Evolutionary conservation across 306 rosid species (phyloP).

Genomic region (Acmispon strigosus): DNA sequence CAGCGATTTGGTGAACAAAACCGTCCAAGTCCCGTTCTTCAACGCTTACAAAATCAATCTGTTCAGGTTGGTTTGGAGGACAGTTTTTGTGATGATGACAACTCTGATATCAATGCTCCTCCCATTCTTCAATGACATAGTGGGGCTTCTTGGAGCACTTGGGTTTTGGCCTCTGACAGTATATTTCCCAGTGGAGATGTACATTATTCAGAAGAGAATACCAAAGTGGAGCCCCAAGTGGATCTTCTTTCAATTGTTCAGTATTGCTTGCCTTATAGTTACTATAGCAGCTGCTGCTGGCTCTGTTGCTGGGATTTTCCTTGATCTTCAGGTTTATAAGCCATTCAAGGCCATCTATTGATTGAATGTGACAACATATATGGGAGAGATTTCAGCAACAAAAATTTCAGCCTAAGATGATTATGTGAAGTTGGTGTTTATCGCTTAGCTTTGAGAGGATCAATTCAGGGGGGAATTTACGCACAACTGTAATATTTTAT

Average conservation of each 20-base stretch:
- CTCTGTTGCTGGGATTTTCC: conserved; percentile 49
- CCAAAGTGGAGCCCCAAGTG: conserved; percentile 65
- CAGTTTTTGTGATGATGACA: conserved; percentile 41
- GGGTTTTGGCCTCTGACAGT: conserved; percentile 82
- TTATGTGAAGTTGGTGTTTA: neutral
- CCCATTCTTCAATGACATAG: conserved; percentile 70
- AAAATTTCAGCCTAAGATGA: neutral
- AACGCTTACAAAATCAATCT: conserved; percentile 44
- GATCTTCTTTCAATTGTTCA: conserved; percentile 60
- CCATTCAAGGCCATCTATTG: conserved; percentile 45
- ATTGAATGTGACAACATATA: neutral
- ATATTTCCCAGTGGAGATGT: conserved; percentile 82
- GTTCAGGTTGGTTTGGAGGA: conserved; percentile 60
- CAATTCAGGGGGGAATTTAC: neutral
- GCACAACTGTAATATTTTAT: neutral
- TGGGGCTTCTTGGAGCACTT: conserved; percentile 69
- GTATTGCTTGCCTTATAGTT: conserved; percentile 51
- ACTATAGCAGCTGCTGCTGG: conserved; percentile 62
- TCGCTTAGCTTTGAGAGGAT: neutral
- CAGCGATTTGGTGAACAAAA: conserved; percentile 40
- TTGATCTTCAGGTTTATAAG: conserved; percentile 45
- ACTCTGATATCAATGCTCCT: conserved; percentile 63
- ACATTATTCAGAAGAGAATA: conserved; percentile 51
- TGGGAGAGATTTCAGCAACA: neutral
- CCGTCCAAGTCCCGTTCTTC: conserved; percentile 26